Evolutionary conservation across 164 flowering plant species (phyloP), one percentile per base, ranked within the genome.

Genomic region (Kalanchoe fedtschenkoi): DNA sequence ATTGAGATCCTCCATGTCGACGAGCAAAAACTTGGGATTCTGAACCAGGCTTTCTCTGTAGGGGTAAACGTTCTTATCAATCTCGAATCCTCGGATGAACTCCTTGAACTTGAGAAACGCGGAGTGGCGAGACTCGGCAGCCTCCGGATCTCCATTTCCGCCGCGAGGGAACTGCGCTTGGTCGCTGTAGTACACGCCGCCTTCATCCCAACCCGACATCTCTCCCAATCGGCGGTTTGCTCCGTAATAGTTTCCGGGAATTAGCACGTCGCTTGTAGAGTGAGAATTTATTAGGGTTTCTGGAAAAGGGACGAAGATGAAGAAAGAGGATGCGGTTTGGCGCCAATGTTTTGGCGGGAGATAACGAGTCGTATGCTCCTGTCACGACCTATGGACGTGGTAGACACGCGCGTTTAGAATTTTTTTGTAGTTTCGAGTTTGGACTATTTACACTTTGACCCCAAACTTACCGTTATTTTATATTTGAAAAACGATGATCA

Each of bases 131-230:
- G 82, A 77, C 33, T 79, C 77, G 8, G 74, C 57, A 28, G 68
- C 42, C 22, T 76, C 81, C n/a, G 74, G 60, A 42, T 69, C 78
- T 64, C 77, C 75, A 54, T 68, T 60, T 26, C 75, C 78, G n/a
- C 74, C 87, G 16, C 74, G 83, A 11, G 90, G 93, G 60, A 91
- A 91, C 80, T 90, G 97, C 16, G 99, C 91, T 62, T 95, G 97
- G 68, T 90, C 93, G 78, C 99, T 95, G 85, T 90, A 95, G 77
- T 72, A 91, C 2, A 95, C 85, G 4, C 80, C 85, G 60, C 99
- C 99, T 70, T 95, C 99, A 60, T 95, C 99, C 97, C 97, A 88
- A 2, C 99, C 99, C 7, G 99, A 90, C 99, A 95, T 93, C 53
- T 68, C 53, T 58, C 30, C 19, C 14, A 2, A 15, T 42, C 46